phyloP scores from a whole-genome alignment of 345 rosid species.

The Linum lewisii region DNA sequence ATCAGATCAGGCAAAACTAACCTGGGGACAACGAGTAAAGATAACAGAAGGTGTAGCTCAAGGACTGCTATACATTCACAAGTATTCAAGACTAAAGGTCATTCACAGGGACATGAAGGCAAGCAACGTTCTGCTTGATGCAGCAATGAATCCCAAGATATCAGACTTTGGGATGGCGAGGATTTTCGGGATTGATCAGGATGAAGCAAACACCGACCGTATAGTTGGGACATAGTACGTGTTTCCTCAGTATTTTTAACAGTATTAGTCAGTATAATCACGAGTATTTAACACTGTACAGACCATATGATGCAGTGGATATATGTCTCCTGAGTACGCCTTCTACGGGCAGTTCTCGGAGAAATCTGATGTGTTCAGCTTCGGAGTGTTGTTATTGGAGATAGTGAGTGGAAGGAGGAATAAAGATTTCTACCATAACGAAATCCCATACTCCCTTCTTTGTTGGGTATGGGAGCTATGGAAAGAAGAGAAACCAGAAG shows the following conservation, averaged over 20 bases:
- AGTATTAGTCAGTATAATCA: too few species aligned
- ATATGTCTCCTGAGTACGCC: constrained; percentile 4
- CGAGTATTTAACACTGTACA: background rate
- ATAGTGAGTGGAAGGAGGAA: constrained; percentile 1
- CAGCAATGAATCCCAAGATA: constrained; percentile 3
- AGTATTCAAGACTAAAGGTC: background rate
- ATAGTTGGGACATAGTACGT: constrained; percentile 1
- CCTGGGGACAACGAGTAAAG: background rate
- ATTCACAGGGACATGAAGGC: constrained; percentile 1
- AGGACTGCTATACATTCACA: background rate
- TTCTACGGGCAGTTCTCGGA: background rate
- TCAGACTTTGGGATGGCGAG: constrained; percentile 2
- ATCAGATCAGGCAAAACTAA: background rate
- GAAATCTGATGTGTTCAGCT: background rate
- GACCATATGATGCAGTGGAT: background rate
- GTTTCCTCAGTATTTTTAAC: too few species aligned
- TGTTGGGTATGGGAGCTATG: background rate
- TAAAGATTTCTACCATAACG: background rate
- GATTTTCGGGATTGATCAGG: background rate
- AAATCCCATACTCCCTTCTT: background rate
- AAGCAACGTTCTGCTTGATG: constrained; percentile 1
- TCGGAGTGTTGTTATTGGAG: background rate
- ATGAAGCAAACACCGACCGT: background rate
- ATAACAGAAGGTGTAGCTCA: background rate
- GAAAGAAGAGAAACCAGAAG: background rate